Evolutionary conservation across 2,329 filamentous ascomycete species (phyloP), one percentile per base, ranked within the genome.

Genomic region (Xylariaceae sp.): DNA sequence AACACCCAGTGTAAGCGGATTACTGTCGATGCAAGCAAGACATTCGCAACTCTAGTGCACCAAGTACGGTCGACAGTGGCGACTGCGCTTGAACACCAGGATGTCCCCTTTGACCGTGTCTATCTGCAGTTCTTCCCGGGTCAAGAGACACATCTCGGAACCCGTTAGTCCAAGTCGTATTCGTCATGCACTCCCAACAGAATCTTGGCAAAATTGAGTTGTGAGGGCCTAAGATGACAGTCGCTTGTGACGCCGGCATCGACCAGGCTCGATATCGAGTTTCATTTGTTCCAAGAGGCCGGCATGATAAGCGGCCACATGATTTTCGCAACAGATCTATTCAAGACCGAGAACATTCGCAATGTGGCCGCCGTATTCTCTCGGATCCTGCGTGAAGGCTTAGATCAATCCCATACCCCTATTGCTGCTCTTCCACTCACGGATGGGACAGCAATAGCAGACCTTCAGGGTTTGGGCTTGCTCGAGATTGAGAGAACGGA

Each of bases 1-100:
- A 54, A 54, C 39, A 47, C 41, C 7, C 51, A 50, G 44, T 50
- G 51, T 33, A 54, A 50, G 44, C 52, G 52, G 22, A 45, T 51
- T 34, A 48, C 16, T 5, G 19, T 54, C 16, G 44, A 50, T 6
- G 6, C 16, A 22, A 13, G 28, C n/a, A 47, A 54, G 33, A 47
- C 47, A 34, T 54, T 54, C 41, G 47, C 47, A 54, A 54, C 43
- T 41, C 40, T 54, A 6, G 44, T 54, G 31, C 51, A 36, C 45
- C 51, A 54, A 16, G 51, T 54, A 39, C 47, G 41, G 16, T 50
- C 40, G 22, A 50, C 51, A 33, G 47, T 18, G 17, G 28, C 47
- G 12, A 47, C 43, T 38, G 47, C 47, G 22, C 47, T 47, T 13
- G 51, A 50, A 34, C 47, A 54, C 36, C 51, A 54, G 22, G 51